Evolutionary conservation across 192 early-diverging fungal genomes (phyloP), one percentile per base, ranked within the genome.

Genomic region (Tieghemiomyces parasiticus): DNA sequence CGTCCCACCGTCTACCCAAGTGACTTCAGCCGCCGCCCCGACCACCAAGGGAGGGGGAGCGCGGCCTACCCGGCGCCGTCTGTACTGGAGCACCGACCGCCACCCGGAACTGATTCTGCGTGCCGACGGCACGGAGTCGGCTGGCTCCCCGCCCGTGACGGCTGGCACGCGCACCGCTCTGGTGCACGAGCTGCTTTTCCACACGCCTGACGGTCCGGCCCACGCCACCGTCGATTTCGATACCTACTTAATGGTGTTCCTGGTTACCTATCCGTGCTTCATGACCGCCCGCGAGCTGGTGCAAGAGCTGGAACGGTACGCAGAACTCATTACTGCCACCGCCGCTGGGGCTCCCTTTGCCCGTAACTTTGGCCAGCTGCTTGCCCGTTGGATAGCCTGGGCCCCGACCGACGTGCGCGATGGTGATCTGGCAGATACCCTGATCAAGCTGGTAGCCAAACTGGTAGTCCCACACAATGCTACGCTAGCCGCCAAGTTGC

Each of bases 131-230:
- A 14, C 4, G 9, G 26, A 48, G 35, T 52, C 50, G 9, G 48
- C 22, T 10, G 19, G 34, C 16, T 32, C 30, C 35, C 50, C 47
- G 47, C 67, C 61, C 51, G 78, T 71, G 54, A 61, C 67, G 52
- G 80, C 58, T 35, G 74, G 74, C 51, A 71, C 70, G 61, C 64
- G 64, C 22, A 76, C 70, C 31, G 78, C 80, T 1, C 64, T 85
- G 13, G 75, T 85, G 30, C 79, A 83, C 48, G 83, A 88, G 60
- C 64, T 87, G 58, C 50, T 88, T 14, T 76, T 80, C 47, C 49
- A 68, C 60, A 80, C 73, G 0, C 60, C 73, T 13, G 62, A 61
- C 9, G 4, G n/a, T 10, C 24, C 55, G 4, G 33, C 32, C 16
- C 55, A 58, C 6, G 55, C 33, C 3, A 9, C 22, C 3, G 33